Evolutionary conservation across 164 flowering plant species (phyloP), one percentile per base, ranked within the genome.

Genomic region (Kingdonia uniflora): DNA sequence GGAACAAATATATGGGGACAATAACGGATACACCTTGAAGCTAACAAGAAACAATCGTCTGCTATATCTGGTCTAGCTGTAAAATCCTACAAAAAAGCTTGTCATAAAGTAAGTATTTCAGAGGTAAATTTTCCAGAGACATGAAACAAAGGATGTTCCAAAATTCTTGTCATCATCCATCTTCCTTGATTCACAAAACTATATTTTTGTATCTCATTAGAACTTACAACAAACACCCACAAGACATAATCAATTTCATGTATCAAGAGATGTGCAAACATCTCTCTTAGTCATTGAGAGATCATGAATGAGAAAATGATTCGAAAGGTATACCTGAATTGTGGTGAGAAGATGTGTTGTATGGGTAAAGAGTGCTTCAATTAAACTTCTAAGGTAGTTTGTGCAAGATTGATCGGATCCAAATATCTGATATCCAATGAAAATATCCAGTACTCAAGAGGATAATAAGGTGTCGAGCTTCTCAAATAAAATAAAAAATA

Each of bases 361-460:
- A 35, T 78, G 83, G 75, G 70, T 71, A 61, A 94, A 94, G 56
- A 94, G 95, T 42, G 84, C 79, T 71, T 83, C 96, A 57, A 86
- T 73, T 68, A 94, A 68, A 61, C 59, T 73, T 68, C 74, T 72
- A 24, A 94, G 73, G 72, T 86, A 94, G 70, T 58, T 60, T 15
- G 99, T 80, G 68, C 99, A 94, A 59, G 97, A 80, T 47, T 86
- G 85, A 51, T 94, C 99, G 15, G 97, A 84, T 13, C 99, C 99
- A 78, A 94, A 94, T 75, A 87, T 89, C 97, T 94, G 80, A 62
- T 48, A 24, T 40, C 49, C 57, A 65, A 60, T 33, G 26, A 22
- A 48, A 2, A 24, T 42, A 57, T n/a, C 19, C 25, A 44, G 52
- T 41, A 24, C 24, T 41, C 21, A 52, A 23, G 41, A 39, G 8